A percentile compares a stretch with the other conserved stretches of the same genome.
Evolutionary conservation across 2,329 filamentous ascomycete genomes (phyloP).

Genomic region (Exserohilum turcica): DNA sequence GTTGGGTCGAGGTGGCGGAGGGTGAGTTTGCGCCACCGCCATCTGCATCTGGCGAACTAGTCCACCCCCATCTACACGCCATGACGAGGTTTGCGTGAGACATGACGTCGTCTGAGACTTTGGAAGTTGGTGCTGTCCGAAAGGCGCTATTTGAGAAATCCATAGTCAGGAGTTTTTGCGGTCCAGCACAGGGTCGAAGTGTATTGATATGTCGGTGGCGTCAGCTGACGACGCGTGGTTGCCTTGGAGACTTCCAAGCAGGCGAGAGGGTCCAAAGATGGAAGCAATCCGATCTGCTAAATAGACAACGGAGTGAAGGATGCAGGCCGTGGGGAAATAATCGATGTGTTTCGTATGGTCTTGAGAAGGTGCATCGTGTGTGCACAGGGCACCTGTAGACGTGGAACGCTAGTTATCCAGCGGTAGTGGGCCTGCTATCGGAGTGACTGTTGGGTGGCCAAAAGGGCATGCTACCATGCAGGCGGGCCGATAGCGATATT

Average conservation of each 20-base stretch:
- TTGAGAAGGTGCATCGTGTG: conserved; percentile 31
- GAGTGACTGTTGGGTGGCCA: conserved; percentile 1
- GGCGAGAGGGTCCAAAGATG: neutral
- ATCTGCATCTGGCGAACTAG: conserved; percentile 27
- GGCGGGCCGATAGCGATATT: conserved; percentile 20
- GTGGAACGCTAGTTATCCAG: conserved; percentile 27
- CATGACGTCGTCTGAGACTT: conserved; percentile 41
- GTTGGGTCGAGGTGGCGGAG: conserved; percentile 10
- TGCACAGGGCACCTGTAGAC: conserved; percentile 28
- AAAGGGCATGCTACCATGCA: conserved; percentile 11
- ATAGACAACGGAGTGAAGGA: conserved; percentile 7
- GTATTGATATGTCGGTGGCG: conserved; percentile 18
- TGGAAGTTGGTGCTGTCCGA: conserved; percentile 16
- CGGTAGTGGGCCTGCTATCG: conserved; percentile 9
- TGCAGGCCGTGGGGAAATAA: conserved; percentile 15
- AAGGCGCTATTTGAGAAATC: conserved; percentile 41
- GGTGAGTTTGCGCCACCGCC: conserved; percentile 15
- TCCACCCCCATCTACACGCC: conserved; percentile 44
- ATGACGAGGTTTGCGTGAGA: conserved; percentile 41
- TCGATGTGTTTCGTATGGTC: conserved; percentile 22
- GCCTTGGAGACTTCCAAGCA: conserved; percentile 19
- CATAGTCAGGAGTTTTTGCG: conserved; percentile 22
- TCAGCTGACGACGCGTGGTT: conserved; percentile 34
- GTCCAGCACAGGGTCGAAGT: conserved; percentile 2
- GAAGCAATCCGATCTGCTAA: conserved; percentile 5